Conservation (phyloP, 2,329 filamentous ascomycete species). For the Aspergillus clavatus region DNA sequence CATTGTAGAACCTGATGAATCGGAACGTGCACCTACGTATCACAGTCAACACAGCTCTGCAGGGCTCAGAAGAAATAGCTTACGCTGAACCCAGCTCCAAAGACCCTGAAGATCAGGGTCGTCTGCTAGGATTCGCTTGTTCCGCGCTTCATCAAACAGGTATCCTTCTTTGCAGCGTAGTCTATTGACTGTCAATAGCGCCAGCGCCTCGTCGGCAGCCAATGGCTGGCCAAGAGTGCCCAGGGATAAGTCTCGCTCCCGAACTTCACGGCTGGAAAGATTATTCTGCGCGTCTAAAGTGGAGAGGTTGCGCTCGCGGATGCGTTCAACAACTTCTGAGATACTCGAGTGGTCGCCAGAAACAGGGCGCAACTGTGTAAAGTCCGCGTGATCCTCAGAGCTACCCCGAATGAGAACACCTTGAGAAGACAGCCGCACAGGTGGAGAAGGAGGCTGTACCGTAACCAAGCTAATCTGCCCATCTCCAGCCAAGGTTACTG, state of each 20-base stretch:
- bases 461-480: constrained; percentile 48
- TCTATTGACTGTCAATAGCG: constrained; percentile 38
- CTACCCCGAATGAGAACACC: constrained; percentile 31
- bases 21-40: constrained; percentile 34
- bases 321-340: constrained; percentile 25
- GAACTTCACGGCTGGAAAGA: constrained; percentile 36
- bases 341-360: constrained; percentile 24
- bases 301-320: constrained; percentile 23
- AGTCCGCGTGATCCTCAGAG: constrained; percentile 23
- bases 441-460: constrained; percentile 40
- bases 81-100: constrained; percentile 55
- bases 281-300: constrained; percentile 16
- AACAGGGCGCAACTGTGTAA: constrained; percentile 30
- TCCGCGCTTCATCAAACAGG: constrained; percentile 50
- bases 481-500: constrained; percentile 50
- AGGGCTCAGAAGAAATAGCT: constrained; percentile 13
- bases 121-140: constrained; percentile 52
- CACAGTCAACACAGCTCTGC: neutral
- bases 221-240: constrained; percentile 26
- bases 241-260: constrained; percentile 32
- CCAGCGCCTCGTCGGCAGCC: constrained; percentile 37
- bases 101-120: constrained; percentile 54
- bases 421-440: constrained; percentile 37
- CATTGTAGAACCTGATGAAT: constrained; percentile 49
- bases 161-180: constrained; percentile 53